phyloP scores from a whole-genome alignment of 306 rosid species.

The Rosa chinensis region DNA sequence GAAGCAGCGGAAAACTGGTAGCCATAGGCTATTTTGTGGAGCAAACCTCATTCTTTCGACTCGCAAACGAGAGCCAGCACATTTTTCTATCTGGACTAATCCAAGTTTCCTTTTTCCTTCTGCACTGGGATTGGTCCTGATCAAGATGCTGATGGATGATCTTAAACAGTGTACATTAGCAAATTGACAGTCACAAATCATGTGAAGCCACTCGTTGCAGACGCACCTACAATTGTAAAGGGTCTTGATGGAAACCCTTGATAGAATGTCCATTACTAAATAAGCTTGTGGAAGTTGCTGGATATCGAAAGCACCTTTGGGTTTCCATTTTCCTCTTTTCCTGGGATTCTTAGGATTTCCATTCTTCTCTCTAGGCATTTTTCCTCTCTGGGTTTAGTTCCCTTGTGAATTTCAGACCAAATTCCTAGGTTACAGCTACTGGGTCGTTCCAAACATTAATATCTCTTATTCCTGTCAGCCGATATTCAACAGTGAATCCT shows the following conservation, averaged over 20 bases:
- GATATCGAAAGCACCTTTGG: no score
- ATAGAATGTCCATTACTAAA: not conserved
- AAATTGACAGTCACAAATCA: not conserved
- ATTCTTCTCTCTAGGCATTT: no score
- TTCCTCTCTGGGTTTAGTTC: no score
- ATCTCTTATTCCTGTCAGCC: no score
- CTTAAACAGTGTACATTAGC: not conserved
- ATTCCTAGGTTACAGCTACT: not conserved
- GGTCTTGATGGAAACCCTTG: not conserved
- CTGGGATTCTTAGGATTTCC: no score
- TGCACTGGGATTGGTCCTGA: not conserved
- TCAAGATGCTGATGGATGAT: not conserved
- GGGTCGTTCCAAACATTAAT: no score
- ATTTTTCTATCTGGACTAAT: not conserved
- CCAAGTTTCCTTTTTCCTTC: not conserved
- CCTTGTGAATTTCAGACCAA: not conserved
- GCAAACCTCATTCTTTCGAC: not conserved
- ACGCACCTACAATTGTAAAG: not conserved
- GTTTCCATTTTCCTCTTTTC: no score
- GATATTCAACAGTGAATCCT: not conserved
- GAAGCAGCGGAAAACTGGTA: not conserved
- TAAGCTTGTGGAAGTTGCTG: not conserved
- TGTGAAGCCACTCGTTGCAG: not conserved
- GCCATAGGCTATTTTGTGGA: not conserved
- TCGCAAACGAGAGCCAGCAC: not conserved